Evolutionary conservation across 2,329 filamentous ascomycete species (phyloP).

Genomic region (Penicillium sp.): DNA sequence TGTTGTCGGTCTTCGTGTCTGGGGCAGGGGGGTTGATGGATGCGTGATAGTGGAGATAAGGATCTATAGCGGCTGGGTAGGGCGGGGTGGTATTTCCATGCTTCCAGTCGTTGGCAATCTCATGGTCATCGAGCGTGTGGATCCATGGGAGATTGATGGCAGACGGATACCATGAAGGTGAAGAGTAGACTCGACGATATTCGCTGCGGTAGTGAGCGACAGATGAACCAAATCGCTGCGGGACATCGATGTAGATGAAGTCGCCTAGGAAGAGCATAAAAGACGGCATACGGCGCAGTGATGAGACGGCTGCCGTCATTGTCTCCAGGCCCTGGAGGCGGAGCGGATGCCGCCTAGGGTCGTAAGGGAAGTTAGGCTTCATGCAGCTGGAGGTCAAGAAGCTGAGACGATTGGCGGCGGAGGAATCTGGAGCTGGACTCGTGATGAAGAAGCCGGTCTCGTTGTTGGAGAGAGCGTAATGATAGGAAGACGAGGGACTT

Average conservation of each 20-base stretch:
- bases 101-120: constrained; percentile 91
- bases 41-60: constrained; percentile 86
- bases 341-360: constrained; percentile 78
- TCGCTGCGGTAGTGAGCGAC: constrained; percentile 82
- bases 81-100: constrained; percentile 78
- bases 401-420: constrained; percentile 73
- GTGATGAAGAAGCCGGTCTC: constrained; percentile 81
- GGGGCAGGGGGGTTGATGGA: constrained; percentile 67
- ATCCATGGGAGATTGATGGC: constrained; percentile 79
- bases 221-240: constrained; percentile 73
- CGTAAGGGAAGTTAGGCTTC: constrained; percentile 89
- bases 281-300: constrained; percentile 63
- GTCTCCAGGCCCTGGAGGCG: constrained; percentile 79
- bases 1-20: constrained; percentile 57
- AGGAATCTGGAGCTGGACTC: constrained; percentile 71
- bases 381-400: constrained; percentile 95
- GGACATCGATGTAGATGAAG: constrained; percentile 72
- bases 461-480: constrained; percentile 86
- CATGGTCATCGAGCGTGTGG: constrained; percentile 94
- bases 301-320: constrained; percentile 69
- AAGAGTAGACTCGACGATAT: constrained; percentile 94
- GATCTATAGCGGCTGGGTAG: constrained; percentile 78
- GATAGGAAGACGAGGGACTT: constrained; percentile 74
- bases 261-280: constrained; percentile 66
- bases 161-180: constrained; percentile 83